Conservation (phyloP, 768 basidiomycete genomes). For the Amanita brunnescens region DNA sequence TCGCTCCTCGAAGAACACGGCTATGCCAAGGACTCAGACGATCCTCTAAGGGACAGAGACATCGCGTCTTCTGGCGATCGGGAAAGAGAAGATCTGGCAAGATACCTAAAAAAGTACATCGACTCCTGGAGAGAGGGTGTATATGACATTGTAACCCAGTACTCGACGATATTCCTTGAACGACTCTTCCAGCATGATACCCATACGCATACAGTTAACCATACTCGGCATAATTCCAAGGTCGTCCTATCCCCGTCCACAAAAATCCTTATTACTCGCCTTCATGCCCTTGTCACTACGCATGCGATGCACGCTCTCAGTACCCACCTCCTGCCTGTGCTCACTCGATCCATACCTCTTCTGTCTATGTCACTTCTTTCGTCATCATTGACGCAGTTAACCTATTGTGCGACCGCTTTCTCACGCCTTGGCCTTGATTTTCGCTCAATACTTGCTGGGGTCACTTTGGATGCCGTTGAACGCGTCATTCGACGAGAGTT, state of each 20-base stretch:
- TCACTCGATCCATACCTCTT: conserved; percentile 53
- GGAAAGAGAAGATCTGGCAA: conserved; percentile 62
- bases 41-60: conserved; percentile 7
- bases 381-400: conserved; percentile 84
- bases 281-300: conserved; percentile 51
- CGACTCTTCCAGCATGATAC: conserved; percentile 31
- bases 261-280: conserved; percentile 16
- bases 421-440: conserved; percentile 92
- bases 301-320: conserved; percentile 57
- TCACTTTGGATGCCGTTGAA: conserved; percentile 59
- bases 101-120: conserved; percentile 79
- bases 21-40: neutral
- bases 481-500: conserved; percentile 48
- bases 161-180: conserved; percentile 82
- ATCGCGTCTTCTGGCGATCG: conserved; percentile 39
- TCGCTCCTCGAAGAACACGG: conserved; percentile 2
- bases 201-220: conserved; percentile 9
- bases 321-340: conserved; percentile 56
- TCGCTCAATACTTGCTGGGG: conserved; percentile 51
- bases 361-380: conserved; percentile 59
- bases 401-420: conserved; percentile 89
- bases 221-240: conserved; percentile 9
- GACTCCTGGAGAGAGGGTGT: conserved; percentile 90
- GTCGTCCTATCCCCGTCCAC: conserved; percentile 14
- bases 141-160: conserved; percentile 88